Base-by-base conservation (phyloP, 192 early-diverging fungal species). In the Coemansia pectinata region DNA sequence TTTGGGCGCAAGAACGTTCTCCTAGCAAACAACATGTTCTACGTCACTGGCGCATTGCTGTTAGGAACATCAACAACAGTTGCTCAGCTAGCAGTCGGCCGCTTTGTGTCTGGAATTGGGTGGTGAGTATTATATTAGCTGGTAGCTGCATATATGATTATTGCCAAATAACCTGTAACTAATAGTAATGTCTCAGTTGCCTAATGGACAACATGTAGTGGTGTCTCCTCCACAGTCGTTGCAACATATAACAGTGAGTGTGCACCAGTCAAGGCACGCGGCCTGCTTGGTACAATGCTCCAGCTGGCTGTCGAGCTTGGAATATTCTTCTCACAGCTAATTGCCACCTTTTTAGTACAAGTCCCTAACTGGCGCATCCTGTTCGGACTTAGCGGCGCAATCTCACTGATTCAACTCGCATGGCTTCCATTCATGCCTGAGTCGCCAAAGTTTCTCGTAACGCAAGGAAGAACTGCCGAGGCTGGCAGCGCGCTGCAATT, bases 161-260 rank as follows among this genome's bases (percentile, higher is more conserved):
- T 29, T 55, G 52, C 23, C 5, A 25, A 29, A 29, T 25, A 25
- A 19, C 25, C 10, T 25, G 25, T 19, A 15, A 15, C 4, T 5
- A 53, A 4, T 8, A 38, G 40, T 31, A 63, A n/a, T n/a, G 2
- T 15, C 10, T 63, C 36, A 5, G 41, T 44, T 17, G 29, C 44
- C 7, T 23, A 25, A 50, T 61, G 52, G 6, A 7, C 39, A 55
- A 14, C 10, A 38, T 87, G 79, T 42, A 89, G 91, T 36, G 94
- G 94, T 38, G 76, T 91, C 10, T 62, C 81, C 4, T 76, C 73
- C 12, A 87, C 86, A 0, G 84, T 82, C 23, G 82, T 88, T 5
- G 87, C 86, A 25, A 89, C 91, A 7, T 95, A 94, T 69, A 88
- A 94, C 47, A 87, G 88, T 53, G 94, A 94, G 73, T 87, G 93